phyloP scores from a whole-genome alignment of 1,284 basidiomycete species.

The Papiliotrema terrestris region DNA sequence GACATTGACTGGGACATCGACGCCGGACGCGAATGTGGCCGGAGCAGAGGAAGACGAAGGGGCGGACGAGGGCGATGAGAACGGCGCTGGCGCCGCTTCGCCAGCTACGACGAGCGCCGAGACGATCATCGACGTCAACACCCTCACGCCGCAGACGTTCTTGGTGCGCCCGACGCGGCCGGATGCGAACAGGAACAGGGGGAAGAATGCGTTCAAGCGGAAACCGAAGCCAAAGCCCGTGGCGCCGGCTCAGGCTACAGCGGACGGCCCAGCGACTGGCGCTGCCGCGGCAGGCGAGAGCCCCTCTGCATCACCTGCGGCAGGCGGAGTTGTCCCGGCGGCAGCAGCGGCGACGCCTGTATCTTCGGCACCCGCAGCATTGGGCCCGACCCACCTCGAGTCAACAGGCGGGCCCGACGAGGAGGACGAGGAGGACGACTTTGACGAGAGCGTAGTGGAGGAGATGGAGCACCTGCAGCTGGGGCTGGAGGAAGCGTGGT shows the following conservation, averaged over 20 bases:
- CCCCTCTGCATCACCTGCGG: neutral
- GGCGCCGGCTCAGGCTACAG: neutral
- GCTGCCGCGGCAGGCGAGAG: neutral
- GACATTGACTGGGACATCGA: slow-evolving; percentile 1
- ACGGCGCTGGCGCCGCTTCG: neutral
- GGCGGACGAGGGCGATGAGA: slow-evolving; percentile 3
- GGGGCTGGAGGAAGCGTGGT: slow-evolving; percentile 87
- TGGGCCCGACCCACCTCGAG: neutral
- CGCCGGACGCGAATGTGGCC: neutral
- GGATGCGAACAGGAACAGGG: slow-evolving; percentile 43
- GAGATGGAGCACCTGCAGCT: slow-evolving; percentile 91
- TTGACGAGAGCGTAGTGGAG: slow-evolving; percentile 56
- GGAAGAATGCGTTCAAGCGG: slow-evolving; percentile 37
- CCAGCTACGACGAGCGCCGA: neutral
- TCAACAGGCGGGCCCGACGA: slow-evolving; percentile 55
- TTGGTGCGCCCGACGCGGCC: slow-evolving; percentile 46
- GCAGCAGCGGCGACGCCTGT: no score
- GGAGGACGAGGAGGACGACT: slow-evolving; percentile 47
- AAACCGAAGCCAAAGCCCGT: slow-evolving; percentile 15
- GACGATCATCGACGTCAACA: slow-evolving; percentile 20
- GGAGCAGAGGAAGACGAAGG: neutral
- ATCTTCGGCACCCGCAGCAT: no score
- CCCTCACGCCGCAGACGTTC: slow-evolving; percentile 46
- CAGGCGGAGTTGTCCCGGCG: neutral
- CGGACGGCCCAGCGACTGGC: neutral